Evolutionary conservation across 768 basidiomycete genomes (phyloP).

Genomic region (Russula dissimulans): DNA sequence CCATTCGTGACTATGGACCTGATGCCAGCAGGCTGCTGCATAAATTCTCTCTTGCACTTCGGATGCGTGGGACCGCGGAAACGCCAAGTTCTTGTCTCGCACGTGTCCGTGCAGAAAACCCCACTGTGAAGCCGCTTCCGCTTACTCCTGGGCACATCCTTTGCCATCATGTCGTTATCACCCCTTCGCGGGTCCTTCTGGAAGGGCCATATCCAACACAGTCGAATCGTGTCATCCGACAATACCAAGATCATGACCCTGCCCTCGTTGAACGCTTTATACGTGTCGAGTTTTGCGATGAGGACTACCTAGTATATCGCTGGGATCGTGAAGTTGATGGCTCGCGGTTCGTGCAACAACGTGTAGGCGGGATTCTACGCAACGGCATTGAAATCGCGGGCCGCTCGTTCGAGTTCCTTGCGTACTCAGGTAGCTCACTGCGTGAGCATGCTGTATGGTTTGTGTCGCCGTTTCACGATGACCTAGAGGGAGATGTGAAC

Average conservation of each 20-base stretch:
- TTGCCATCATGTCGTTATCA: constrained; percentile 67
- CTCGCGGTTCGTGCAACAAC: constrained; percentile 37
- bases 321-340: constrained; percentile 64
- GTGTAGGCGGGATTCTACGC: constrained; percentile 34
- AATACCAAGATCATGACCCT: constrained; percentile 31
- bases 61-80: constrained; percentile 34
- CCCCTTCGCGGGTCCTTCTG: constrained; percentile 61
- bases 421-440: constrained; percentile 72
- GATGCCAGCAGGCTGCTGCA: constrained; percentile 43
- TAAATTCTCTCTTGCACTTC: constrained; percentile 41
- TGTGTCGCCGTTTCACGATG: constrained; percentile 50
- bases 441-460: constrained; percentile 82
- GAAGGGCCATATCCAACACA: constrained; percentile 71
- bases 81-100: constrained; percentile 39
- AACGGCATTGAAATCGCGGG: constrained; percentile 57
- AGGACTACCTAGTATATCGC: constrained; percentile 63
- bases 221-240: constrained; percentile 72
- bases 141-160: constrained; percentile 39
- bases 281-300: constrained; percentile 78
- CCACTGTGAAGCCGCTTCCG: constrained; percentile 13
- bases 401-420: constrained; percentile 68
- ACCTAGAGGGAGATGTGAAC: constrained; percentile 36
- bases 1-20: constrained; percentile 28
- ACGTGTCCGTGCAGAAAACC: constrained; percentile 26
- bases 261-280: constrained; percentile 61